A percentile compares a stretch with the other conserved stretches of the same genome.
phyloP scores from a whole-genome alignment of 345 rosid species.

The Stellera chamaejasme region DNA sequence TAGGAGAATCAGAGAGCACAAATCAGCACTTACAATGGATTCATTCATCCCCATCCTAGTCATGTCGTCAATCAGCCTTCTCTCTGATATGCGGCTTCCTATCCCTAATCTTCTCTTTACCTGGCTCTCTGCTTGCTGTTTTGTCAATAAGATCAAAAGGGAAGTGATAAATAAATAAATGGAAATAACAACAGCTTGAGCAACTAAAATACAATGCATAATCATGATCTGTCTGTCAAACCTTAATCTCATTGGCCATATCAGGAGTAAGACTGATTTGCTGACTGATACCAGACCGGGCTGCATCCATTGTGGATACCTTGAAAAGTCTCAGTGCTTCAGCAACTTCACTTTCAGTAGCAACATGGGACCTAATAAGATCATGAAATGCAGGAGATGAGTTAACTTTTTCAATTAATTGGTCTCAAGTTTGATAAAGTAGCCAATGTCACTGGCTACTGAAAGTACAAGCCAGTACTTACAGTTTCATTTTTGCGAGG shows the following conservation, averaged over 20 bases:
- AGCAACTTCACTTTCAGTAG: conserved; percentile 74
- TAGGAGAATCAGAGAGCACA: neutral
- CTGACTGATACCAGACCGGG: conserved; percentile 89
- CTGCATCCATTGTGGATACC: conserved; percentile 96
- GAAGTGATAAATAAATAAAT: neutral
- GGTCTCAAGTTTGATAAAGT: neutral
- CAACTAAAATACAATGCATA: neutral
- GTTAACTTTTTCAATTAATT: neutral
- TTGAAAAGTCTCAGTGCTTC: conserved; percentile 87
- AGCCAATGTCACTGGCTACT: neutral
- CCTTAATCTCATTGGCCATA: conserved; percentile 85
- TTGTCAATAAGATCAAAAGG: neutral
- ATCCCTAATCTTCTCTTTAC: conserved; percentile 86
- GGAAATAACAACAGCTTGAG: neutral
- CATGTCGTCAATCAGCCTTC: conserved; percentile 82
- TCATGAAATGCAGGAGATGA: neutral
- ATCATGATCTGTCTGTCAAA: conserved; percentile 15
- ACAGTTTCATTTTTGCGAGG: conserved; percentile 94
- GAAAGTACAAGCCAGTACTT: conserved; percentile 19
- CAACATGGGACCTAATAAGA: conserved; percentile 65
- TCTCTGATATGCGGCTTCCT: conserved; percentile 80
- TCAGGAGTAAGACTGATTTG: conserved; percentile 74
- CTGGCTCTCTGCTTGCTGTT: conserved; percentile 91
- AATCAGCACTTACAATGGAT: conserved; percentile 52
- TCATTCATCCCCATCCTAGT: conserved; percentile 88